A percentile compares a stretch with the other conserved stretches of the same genome.
Evolutionary conservation across 2,329 filamentous ascomycete genomes (phyloP).

Genomic region (Neospermospora avenae): DNA sequence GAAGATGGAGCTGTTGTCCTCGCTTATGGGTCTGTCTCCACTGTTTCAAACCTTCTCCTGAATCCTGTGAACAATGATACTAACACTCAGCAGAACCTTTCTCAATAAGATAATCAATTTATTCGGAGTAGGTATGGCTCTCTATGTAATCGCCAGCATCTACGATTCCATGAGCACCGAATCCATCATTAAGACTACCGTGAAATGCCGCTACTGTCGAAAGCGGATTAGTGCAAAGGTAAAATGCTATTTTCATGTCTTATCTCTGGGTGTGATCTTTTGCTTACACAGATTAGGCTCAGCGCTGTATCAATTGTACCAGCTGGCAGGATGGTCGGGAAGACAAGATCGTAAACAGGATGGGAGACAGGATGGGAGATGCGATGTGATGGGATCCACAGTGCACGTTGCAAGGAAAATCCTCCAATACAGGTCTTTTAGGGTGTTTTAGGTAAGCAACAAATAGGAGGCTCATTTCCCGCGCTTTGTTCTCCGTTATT

Average conservation of each 20-base stretch:
- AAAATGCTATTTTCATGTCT: background rate
- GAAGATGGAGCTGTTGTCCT: conserved; percentile 70
- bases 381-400: background rate
- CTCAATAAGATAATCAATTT: conserved; percentile 65
- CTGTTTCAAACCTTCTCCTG: background rate
- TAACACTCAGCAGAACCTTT: conserved; percentile 47
- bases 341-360: conserved; percentile 7
- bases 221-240: conserved; percentile 63
- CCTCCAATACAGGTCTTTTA: background rate
- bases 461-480: background rate
- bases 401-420: background rate
- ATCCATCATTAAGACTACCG: conserved; percentile 66
- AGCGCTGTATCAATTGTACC: conserved; percentile 54
- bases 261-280: background rate
- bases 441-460: background rate
- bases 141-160: conserved; percentile 60
- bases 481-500: background rate
- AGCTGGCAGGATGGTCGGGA: conserved; percentile 50
- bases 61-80: background rate
- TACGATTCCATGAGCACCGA: conserved; percentile 60
- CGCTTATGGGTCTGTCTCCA: conserved; percentile 58
- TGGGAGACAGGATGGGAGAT: too few species aligned
- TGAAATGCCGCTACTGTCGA: conserved; percentile 66
- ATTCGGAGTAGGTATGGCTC: conserved; percentile 58
- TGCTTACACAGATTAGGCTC: conserved; percentile 35